These are phyloP conservation scores for Botrytis hyacinthi DNA, from an alignment of 2,329 filamentous ascomycete species.

Conservation along the genomic window DNA sequence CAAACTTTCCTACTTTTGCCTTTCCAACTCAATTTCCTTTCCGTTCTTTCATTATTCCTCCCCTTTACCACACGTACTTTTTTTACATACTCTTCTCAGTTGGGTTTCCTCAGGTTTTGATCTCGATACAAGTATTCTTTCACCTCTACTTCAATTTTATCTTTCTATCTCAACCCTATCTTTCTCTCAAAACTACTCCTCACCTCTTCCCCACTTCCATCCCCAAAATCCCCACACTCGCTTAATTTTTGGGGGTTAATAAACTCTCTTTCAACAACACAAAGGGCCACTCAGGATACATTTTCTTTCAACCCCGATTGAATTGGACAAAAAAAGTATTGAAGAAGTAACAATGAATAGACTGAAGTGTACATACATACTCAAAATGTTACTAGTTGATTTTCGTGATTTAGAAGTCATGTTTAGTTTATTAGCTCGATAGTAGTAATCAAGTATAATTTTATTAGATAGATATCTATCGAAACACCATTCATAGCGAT, in stretches of 20 bases:
- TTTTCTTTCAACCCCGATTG: background rate
- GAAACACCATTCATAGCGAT: background rate
- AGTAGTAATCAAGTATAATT: background rate
- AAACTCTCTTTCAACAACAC: background rate
- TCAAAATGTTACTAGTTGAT: background rate
- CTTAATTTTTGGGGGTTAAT: background rate
- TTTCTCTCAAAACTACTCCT: no score
- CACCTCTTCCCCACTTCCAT: no score
- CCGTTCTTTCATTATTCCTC: background rate
- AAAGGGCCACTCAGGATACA: background rate
- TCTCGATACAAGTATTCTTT: background rate
- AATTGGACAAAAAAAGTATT: background rate
- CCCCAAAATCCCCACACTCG: background rate
- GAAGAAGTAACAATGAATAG: background rate
- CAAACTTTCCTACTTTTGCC: no score
- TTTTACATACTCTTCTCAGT: background rate
- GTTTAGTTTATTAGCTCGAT: background rate
- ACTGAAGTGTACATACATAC: background rate
- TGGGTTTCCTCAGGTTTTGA: rapidly evolving
- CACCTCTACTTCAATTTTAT: background rate
- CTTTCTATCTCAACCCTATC: no score
- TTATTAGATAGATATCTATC: background rate
- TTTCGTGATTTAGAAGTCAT: background rate
- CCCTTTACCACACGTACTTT: background rate
- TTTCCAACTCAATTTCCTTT: background rate